These are phyloP conservation scores for Ophiostoma piceae DNA, from an alignment of 2,329 filamentous ascomycete species.

Conservation along the genomic window DNA sequence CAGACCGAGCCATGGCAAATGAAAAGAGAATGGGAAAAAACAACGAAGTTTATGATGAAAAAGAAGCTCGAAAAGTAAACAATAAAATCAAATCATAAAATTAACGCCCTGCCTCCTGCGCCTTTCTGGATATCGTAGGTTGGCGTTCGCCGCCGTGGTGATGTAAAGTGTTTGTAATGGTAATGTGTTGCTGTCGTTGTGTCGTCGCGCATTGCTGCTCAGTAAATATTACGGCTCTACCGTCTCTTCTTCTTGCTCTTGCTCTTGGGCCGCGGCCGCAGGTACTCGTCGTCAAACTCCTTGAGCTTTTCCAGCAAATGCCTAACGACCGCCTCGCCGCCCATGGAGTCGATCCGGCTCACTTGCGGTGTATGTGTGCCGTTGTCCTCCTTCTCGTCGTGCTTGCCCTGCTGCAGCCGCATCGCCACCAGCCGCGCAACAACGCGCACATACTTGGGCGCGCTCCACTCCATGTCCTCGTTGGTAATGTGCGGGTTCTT, in stretches of 20 bases:
- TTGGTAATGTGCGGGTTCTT: constrained; percentile 32
- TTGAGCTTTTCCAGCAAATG: constrained; percentile 24
- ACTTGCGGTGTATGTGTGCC: neutral
- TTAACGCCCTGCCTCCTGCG: neutral
- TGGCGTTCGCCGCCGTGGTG: constrained; percentile 33
- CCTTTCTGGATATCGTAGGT: constrained; percentile 2
- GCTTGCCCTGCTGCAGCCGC: constrained; percentile 18
- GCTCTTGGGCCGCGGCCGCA: constrained; percentile 17
- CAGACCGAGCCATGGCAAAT: neutral
- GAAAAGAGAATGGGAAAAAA: neutral
- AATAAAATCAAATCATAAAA: constrained; percentile 1
- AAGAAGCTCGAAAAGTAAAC: neutral
- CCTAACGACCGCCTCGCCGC: constrained; percentile 25
- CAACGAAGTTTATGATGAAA: neutral
- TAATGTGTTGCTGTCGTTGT: neutral
- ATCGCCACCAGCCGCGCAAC: constrained; percentile 27
- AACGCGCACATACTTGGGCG: constrained; percentile 28
- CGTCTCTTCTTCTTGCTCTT: constrained; percentile 11
- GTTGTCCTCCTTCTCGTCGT: neutral
- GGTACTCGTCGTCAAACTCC: constrained; percentile 26
- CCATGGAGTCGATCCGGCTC: constrained; percentile 20
- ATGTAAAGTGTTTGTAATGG: neutral
- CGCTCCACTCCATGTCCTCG: constrained; percentile 32
- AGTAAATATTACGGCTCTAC: neutral
- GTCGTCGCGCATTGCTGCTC: neutral